Evolutionary conservation across 208 protist species (phyloP), one percentile per base, ranked within the genome.

Genomic region (Porcisia hertigi): DNA sequence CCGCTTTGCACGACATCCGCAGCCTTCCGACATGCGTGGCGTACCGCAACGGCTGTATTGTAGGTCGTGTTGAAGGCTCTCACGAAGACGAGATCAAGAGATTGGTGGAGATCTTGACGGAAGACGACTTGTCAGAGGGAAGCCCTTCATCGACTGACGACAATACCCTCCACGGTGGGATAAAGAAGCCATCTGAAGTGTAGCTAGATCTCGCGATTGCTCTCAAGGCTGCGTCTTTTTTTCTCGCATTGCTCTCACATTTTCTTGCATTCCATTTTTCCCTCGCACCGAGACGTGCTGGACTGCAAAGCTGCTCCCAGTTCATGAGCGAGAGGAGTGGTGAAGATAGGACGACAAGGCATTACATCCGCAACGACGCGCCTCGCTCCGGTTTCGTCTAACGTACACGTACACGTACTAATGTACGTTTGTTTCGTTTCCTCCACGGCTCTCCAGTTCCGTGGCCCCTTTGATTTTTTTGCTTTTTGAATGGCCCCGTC

Each of bases 1-100:
- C 86, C 3, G 92, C 92, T 8, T 77, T 97, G 64, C 91, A 96
- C 71, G 90, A 97, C 58, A 87, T 98, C 20, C 87, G 91, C 53
- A 95, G 90, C 73, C 69, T 98, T 20, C 95, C 95, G 2, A 98
- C 93, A 0, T 96, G 96, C 80, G 69, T 98, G 23, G 87, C 82
- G 11, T 96, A 95, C 84, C 74, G 84, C 14, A 63, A 92, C 52
- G 95, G 95, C 23, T 63, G 77, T 62, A 90, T 95, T 34, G 65
- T 92, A 14, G 92, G 87, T 0, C 86, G 89, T 12, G 80, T 92
- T 3, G 94, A 97, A 76, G 92, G 94, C 0, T 85, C 80, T 11
- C 47, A 86, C 25, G 84, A 90, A 59, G 75, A 84, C n/a, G 84
- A 95, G 72, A 71, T 97, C n/a, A 55, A 81, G 36, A 70, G 73